Evolutionary conservation across 352 stramenopile species (phyloP).

Genomic region (Phytopythium sindhum): DNA sequence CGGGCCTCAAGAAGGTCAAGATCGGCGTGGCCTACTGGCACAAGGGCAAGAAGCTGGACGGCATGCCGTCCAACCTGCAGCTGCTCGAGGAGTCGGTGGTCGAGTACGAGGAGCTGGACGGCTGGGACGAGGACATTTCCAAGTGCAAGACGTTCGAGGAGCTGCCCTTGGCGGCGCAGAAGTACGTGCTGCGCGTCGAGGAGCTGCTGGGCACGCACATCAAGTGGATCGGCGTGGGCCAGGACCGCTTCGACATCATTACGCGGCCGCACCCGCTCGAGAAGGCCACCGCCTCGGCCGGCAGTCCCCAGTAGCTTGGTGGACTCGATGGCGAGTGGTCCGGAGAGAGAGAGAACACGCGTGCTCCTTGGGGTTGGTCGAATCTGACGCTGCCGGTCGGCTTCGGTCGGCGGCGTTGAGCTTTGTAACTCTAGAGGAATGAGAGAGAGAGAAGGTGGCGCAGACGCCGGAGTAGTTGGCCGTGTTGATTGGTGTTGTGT

Average conservation of each 20-base stretch:
- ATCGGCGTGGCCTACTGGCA: constrained; percentile 95
- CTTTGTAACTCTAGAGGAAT: background rate
- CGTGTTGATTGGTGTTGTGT: background rate
- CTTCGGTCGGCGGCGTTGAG: background rate
- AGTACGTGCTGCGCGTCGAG: constrained; percentile 97
- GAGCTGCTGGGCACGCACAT: constrained; percentile 95
- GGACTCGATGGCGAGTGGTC: background rate
- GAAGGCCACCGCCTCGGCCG: constrained; percentile 37
- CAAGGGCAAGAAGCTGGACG: constrained; percentile 92
- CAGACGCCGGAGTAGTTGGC: background rate
- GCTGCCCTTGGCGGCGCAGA: constrained; percentile 92
- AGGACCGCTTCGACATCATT: constrained; percentile 95
- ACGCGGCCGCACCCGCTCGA: constrained; percentile 75
- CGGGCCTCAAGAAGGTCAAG: constrained; percentile 94
- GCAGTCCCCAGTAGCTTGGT: background rate
- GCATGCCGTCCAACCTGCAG: constrained; percentile 95
- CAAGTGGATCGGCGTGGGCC: constrained; percentile 98
- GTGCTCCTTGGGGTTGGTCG: background rate
- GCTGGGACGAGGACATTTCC: constrained; percentile 97
- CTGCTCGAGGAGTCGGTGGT: constrained; percentile 91
- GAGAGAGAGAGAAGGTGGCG: background rate
- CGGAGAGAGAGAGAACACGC: background rate
- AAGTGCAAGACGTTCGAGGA: constrained; percentile 96
- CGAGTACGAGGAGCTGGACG: constrained; percentile 92
- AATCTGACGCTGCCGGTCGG: background rate